Percentiles rank a stretch among this genome's conserved stretches.
phyloP scores from a whole-genome alignment of 2,329 filamentous ascomycete genomes.

The Colletotrichum euphorbiae region DNA sequence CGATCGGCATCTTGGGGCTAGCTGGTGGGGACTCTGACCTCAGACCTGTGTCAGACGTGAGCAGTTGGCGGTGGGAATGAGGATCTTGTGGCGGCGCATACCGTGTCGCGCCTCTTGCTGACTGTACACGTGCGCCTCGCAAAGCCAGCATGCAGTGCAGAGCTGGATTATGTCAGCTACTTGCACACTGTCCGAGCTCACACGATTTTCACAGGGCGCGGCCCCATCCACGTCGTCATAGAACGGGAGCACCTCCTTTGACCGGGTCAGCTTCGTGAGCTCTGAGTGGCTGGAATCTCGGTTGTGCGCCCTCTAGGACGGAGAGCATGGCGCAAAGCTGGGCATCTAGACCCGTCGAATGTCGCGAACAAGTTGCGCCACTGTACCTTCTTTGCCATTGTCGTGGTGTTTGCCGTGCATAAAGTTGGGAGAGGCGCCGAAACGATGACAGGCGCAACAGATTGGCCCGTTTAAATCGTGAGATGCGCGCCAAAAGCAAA shows the following conservation, averaged over 20 bases:
- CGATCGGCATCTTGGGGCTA: conserved; percentile 34
- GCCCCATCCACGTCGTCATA: conserved; percentile 31
- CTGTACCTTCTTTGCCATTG: background rate
- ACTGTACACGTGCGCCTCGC: background rate
- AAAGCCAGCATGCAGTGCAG: too few species aligned
- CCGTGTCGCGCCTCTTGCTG: background rate
- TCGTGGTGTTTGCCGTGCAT: too few species aligned
- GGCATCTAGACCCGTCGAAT: conserved; percentile 12
- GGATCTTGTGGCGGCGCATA: background rate
- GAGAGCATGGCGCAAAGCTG: conserved; percentile 25
- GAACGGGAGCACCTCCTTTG: conserved; percentile 27
- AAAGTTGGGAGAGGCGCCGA: background rate
- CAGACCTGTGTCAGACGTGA: conserved; percentile 38
- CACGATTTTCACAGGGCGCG: conserved; percentile 6
- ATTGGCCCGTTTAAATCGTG: conserved; percentile 17
- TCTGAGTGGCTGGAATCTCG: conserved; percentile 19
- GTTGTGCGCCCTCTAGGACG: conserved; percentile 22
- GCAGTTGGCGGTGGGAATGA: background rate
- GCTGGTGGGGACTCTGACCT: conserved; percentile 36
- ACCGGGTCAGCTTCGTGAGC: conserved; percentile 5
- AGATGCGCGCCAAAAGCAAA: conserved; percentile 12
- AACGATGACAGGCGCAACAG: background rate
- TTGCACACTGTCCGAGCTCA: background rate
- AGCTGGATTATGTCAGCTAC: background rate
- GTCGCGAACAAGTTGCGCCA: conserved; percentile 14